These are phyloP conservation scores for Gynostemma pentaphyllum DNA, from an alignment of 306 rosid species.

Conservation along the genomic window DNA sequence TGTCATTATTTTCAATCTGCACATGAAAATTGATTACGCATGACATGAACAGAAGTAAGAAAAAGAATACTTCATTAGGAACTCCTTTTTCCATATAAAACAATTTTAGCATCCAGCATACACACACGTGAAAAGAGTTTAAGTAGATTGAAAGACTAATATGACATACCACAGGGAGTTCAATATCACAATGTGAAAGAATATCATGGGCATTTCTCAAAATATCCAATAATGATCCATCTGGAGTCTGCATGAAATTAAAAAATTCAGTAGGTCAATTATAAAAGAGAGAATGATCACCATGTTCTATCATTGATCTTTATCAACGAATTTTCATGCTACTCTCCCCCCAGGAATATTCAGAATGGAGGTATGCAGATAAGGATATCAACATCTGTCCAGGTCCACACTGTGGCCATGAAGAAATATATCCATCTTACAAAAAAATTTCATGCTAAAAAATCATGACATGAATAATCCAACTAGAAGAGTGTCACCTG, in stretches of 20 bases:
- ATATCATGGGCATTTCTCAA: conserved; percentile 73
- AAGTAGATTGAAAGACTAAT: background rate
- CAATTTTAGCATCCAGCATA: background rate
- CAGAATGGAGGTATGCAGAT: too few relatives aligned
- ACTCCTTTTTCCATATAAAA: background rate
- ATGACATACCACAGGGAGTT: conserved; percentile 61
- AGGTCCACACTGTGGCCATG: background rate
- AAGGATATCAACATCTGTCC: background rate
- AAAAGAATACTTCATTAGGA: background rate
- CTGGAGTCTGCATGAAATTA: conserved; percentile 66
- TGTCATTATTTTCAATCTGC: conserved; percentile 75
- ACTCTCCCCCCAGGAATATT: too few relatives aligned
- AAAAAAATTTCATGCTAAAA: background rate
- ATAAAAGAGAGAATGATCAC: conserved; percentile 1
- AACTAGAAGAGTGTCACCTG: conserved; percentile 45
- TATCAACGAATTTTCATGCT: too few relatives aligned
- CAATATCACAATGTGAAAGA: conserved; percentile 65
- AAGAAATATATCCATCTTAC: too few relatives aligned
- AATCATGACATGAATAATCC: background rate
- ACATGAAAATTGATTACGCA: background rate
- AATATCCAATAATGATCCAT: conserved; percentile 76
- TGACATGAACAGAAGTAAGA: background rate
- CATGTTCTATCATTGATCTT: conserved; percentile 13
- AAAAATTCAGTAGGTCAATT: conserved; percentile 10
- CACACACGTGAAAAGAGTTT: background rate